Percentiles rank a stretch among this genome's conserved stretches.
phyloP scores from a whole-genome alignment of 208 protist species.

The Trypanosoma avium region DNA sequence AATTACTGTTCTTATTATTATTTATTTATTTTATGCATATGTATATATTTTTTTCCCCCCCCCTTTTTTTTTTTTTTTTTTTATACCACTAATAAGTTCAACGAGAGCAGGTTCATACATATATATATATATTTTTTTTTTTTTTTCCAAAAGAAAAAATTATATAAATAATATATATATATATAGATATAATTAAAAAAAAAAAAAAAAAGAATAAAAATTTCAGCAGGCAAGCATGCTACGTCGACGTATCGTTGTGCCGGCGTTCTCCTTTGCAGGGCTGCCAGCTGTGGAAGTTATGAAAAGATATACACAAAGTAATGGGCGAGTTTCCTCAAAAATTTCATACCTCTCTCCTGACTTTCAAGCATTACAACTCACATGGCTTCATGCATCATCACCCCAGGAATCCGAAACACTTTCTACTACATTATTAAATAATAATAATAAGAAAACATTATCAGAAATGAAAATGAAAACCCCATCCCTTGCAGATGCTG shows the following conservation, averaged over 20 bases:
- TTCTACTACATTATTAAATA: background rate
- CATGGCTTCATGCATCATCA: constrained; percentile 69
- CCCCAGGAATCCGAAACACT: no score
- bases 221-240: constrained; percentile 21
- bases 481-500: background rate
- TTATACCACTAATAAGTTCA: background rate
- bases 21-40: background rate
- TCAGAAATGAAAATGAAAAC: constrained; percentile 3
- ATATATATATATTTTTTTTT: constrained; percentile 25
- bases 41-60: background rate
- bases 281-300: background rate
- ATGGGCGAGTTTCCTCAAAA: background rate
- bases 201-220: constrained; percentile 9
- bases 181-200: constrained; percentile 6
- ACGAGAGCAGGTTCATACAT: background rate
- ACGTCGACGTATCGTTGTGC: constrained; percentile 19
- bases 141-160: no score
- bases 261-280: background rate
- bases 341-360: constrained; percentile 59
- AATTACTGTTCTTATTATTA: no score
- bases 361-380: constrained; percentile 41
- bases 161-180: constrained; percentile 12
- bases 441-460: constrained; percentile 2
- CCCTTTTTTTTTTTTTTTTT: constrained; percentile 17
- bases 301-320: background rate